Evolutionary conservation across 73 alveolate species (phyloP), one percentile per base, ranked within the genome.

Genomic region (Blepharisma stoltei): DNA sequence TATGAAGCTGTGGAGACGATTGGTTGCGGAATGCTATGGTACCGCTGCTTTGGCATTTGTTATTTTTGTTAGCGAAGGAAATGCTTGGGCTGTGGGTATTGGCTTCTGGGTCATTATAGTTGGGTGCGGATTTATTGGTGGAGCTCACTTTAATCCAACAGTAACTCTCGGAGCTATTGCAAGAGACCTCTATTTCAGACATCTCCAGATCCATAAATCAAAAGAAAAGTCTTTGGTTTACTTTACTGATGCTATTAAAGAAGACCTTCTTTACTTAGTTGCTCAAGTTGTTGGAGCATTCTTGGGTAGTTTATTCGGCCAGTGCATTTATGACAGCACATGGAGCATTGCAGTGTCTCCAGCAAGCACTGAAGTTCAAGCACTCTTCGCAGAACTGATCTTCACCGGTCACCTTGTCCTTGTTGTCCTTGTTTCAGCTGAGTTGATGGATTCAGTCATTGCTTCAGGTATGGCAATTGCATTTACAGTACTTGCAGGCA

Each of bases 121-220:
- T 32, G 41, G 41, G 41, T 14, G 46, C 14, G 73, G 73, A 14
- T 60, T 60, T 60, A 69, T 69, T 14, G 11, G 54, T 1, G 79
- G 79, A 14, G 69, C 79, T 11, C 71, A 69, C 37, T 69, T 69
- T 14, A 69, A 69, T 43, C 79, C 79, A n/a, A 53, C 79, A 43
- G 45, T 69, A 9, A 69, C 79, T 43, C 11, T 69, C 32, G 79
- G 79, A n/a, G 27, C n/a, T 1, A 14, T 60, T 9, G 46, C 45
- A 60, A 60, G 46, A 18, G 46, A 60, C 11, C 14, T 25, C 11
- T 38, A 32, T 32, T 32, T 60, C 45, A 14, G 41, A 32, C 41
- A 32, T 32, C 41, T 32, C 41, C 41, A 32, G 41, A 32, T 32
- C 41, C 41, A 32, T 32, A 32, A 32, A 32, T 32, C 41, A 32